Conservation (phyloP, 208 protist genomes). For the Trypanosoma boissoni region DNA sequence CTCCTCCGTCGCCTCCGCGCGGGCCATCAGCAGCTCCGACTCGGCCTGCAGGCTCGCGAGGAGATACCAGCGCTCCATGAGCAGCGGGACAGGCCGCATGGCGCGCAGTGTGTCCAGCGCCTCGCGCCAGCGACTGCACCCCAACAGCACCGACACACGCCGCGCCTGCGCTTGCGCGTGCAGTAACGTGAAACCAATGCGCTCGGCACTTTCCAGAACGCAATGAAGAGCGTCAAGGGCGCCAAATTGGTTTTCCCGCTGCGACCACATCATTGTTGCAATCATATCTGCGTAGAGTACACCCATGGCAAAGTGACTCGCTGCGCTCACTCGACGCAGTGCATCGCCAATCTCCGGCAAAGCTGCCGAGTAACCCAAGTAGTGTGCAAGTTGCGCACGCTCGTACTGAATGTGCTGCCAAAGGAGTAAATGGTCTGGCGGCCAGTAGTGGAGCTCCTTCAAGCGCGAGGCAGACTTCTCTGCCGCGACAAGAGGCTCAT, state of each 20-base stretch:
- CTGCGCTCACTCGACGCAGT: conserved; percentile 39
- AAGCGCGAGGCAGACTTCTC: not conserved
- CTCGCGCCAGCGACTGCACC: conserved; percentile 21
- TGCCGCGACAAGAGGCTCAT: not conserved
- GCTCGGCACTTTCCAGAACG: conserved; percentile 27
- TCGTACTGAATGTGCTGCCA: conserved; percentile 53
- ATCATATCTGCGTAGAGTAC: conserved; percentile 58
- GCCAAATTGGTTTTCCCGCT: conserved; percentile 32
- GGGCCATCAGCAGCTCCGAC: conserved; percentile 17
- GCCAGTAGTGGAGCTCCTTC: conserved; percentile 36
- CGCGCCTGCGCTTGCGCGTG: conserved; percentile 1
- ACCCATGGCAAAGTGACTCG: conserved; percentile 57
- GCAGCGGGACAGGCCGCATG: conserved; percentile 6
- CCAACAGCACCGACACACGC: conserved; percentile 19
- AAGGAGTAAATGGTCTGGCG: conserved; percentile 72
- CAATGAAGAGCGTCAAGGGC: conserved; percentile 27
- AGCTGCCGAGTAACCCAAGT: conserved; percentile 39
- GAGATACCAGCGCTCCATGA: conserved; percentile 16
- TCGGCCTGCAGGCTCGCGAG: conserved; percentile 16
- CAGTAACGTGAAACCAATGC: conserved; percentile 39
- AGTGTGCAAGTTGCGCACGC: conserved; percentile 51
- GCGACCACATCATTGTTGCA: conserved; percentile 33
- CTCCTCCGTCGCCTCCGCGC: conserved; percentile 1
- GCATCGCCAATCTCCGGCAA: conserved; percentile 25
- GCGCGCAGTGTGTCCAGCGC: conserved; percentile 8